Evolutionary conservation across 2,329 filamentous ascomycete genomes (phyloP), one percentile per base, ranked within the genome.

Genomic region (Fusarium chuoi): DNA sequence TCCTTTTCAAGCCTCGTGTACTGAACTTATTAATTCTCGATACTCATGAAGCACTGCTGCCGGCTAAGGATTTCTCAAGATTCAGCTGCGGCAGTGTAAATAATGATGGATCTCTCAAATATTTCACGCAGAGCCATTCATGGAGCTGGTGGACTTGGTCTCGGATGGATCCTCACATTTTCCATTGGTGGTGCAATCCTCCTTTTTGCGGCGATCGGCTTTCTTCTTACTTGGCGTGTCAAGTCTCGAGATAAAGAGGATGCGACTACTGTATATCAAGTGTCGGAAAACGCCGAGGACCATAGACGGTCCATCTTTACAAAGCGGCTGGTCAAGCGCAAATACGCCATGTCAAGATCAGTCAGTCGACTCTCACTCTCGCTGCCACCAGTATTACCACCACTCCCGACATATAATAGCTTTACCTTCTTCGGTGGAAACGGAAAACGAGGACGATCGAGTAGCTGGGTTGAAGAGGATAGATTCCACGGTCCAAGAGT

Each of bases 381-480:
- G 26, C 62, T 76, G 17, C 73, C 79, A 22, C 79, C 81, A 17
- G 75, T 81, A 17, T 71, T 83, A 48, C 80, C 82, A 11, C 80
- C 80, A 6, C 71, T 83, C 57, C 80, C 81, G 33, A 76, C 80
- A 36, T 78, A 82, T n/a, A 77, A 78, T 45, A 80, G 75, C 66
- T 75, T 81, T 35, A 73, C 48, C 18, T 76, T 81, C 39, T 79
- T 79, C 70, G 51, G 64, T 77, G 63, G 78, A 75, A 59, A 81
- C 74, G 75, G 78, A 70, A 75, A 73, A 38, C 71, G 65, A 30
- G 73, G 74, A 24, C 56, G 76, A 14, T 79, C 79, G 58, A 75
- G 66, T 49, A 84, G 82, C 24, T 88, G 86, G 86, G 85, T 87
- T 35, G 86, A 87, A 64, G 87, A 87, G 71, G 86, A 89, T 56